A percentile compares a stretch with the other conserved stretches of the same genome.
These are phyloP conservation scores for Hymenoscyphus albidus DNA, from an alignment of 2,329 filamentous ascomycete species.

Conservation along the genomic window DNA sequence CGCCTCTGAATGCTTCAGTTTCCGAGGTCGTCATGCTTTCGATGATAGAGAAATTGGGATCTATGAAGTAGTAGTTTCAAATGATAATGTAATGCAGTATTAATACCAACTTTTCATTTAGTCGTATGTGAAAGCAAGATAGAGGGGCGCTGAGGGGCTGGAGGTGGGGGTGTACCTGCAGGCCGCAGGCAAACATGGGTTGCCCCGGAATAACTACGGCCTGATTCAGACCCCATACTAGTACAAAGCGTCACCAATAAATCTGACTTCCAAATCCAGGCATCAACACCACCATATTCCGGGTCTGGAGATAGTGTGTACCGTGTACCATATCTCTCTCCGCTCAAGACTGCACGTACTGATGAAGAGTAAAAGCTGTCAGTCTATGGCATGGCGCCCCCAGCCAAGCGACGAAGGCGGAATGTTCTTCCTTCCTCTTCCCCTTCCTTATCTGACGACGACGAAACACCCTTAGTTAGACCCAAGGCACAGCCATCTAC, in stretches of 20 bases:
- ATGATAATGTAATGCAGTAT: no score
- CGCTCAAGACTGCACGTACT: not conserved
- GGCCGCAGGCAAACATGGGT: no score
- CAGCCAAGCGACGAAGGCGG: conserved; percentile 47
- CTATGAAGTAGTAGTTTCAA: no score
- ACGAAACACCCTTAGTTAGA: conserved; percentile 37
- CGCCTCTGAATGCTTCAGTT: not conserved
- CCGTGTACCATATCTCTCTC: not conserved
- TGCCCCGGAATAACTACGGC: not conserved
- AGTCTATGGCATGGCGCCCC: conserved; percentile 32
- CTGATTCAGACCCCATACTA: not conserved
- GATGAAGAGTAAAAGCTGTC: not conserved
- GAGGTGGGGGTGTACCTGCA: no score
- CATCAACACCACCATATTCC: not conserved
- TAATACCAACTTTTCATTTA: no score
- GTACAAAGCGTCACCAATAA: not conserved
- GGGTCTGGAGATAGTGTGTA: not conserved
- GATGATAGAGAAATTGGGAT: no score
- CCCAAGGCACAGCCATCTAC: conserved; percentile 19
- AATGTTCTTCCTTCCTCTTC: conserved; percentile 43
- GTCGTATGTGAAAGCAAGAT: no score
- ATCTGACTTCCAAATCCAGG: not conserved
- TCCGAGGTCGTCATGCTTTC: no score
- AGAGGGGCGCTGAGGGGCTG: no score
- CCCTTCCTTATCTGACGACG: conserved; percentile 41